Evolutionary conservation across 306 rosid genomes (phyloP), one percentile per base, ranked within the genome.

Genomic region (Dicorynia guianensis): DNA sequence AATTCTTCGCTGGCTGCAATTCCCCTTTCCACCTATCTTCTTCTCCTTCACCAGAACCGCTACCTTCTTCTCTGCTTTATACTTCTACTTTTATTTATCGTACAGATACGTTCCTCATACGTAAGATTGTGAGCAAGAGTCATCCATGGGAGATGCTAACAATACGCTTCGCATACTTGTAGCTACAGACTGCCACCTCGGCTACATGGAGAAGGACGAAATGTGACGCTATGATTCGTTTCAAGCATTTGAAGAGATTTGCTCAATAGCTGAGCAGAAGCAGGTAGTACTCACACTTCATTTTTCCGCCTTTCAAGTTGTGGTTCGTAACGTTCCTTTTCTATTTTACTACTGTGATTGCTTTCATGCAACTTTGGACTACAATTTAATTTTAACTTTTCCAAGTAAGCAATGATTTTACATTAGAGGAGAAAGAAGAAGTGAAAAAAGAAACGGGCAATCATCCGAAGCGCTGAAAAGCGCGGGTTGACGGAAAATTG

Each of bases 121-220:
- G 11, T 36, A 38, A 25, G 8, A 12, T 11, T 67, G 47, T 40
- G 6, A 74, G n/a, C 42, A 30, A 75, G 5, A 48, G 56, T n/a
- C 36, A 53, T 15, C 71, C 66, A 90, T 93, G 92, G 98, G 76
- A n/a, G 93, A 88, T 62, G 46, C 74, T 5, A 82, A 79, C 64
- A 60, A 87, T 80, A 92, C 96, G 0, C 81, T 95, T 34, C 97
- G 97, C 55, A 56, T 95, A 58, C 97, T 95, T 17, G 90, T 95
- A 40, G 98, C 98, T 7, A 92, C 98, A 4, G 98, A 95, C 76
- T 95, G 97, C 72, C 98, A 95, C 82, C 81, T 95, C 52, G 98
- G 98, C 6, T 95, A 95, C 75, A 84, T 95, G 96, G 98, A 95
- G 88, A 92, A 95, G 83, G 98, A 95, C 78, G 98, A 95, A 81